Conservation (phyloP, 2,329 filamentous ascomycete species). For the Cladosporium halotolerans region DNA sequence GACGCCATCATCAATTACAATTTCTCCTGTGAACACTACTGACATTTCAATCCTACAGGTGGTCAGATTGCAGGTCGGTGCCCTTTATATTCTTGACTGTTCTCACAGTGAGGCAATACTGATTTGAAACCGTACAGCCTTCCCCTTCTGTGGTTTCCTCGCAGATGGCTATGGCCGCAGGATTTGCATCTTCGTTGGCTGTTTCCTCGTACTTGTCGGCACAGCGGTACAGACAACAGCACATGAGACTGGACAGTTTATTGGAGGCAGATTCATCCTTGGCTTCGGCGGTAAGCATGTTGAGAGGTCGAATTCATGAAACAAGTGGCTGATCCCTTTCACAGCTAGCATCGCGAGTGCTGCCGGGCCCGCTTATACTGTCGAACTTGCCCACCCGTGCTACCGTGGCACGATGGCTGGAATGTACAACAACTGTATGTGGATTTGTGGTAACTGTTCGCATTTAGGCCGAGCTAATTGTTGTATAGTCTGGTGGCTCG, state of each 20-base stretch:
- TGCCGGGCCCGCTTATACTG: constrained; percentile 55
- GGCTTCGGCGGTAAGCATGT: constrained; percentile 42
- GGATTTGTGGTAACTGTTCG: background rate
- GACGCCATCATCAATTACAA: too few species aligned
- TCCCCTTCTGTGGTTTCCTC: constrained; percentile 39
- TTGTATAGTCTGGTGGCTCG: constrained; percentile 34
- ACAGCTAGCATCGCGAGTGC: constrained; percentile 45
- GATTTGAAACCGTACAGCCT: constrained; percentile 25
- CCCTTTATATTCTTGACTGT: too few species aligned
- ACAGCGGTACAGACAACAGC: constrained; percentile 47
- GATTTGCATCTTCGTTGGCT: constrained; percentile 52
- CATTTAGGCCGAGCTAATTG: background rate
- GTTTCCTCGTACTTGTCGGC: constrained; percentile 46
- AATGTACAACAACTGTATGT: constrained; percentile 42
- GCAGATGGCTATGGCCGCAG: constrained; percentile 44
- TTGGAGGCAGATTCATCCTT: constrained; percentile 40
- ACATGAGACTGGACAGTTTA: constrained; percentile 45
- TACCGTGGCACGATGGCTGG: constrained; percentile 56
- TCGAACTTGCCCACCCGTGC: constrained; percentile 55
- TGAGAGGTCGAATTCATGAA: background rate
- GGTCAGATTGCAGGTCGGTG: constrained; percentile 39
- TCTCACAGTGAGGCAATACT: too few species aligned
- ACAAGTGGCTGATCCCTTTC: background rate
- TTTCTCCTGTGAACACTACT: too few species aligned
- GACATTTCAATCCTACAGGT: background rate